Base-by-base conservation (phyloP, 208 protist species). In the Crithidia acanthocephali region DNA sequence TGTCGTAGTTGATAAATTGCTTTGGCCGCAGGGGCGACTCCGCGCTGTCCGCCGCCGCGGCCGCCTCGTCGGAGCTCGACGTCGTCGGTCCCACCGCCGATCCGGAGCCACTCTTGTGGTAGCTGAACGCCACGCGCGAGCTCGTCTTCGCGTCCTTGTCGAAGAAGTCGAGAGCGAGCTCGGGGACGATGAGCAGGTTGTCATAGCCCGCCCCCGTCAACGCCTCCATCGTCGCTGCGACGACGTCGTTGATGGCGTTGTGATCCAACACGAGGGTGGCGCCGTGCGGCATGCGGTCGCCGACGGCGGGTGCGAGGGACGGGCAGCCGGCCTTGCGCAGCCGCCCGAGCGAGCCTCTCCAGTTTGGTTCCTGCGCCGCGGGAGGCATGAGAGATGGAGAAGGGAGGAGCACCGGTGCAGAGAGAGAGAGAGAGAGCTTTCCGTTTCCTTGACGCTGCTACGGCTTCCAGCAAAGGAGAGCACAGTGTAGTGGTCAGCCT, bases 151-250 rank as follows among this genome's bases (percentile, higher is more conserved):
- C 60, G 35, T 78, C 55, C 6, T 20, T 9, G 45, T 80, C 74
- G 48, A 81, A 72, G 55, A 58, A 76, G 53, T 77, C 65, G 10
- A 78, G 52, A 10, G 42, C 69, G 16, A 84, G 57, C 67, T 80
- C 74, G 1, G 69, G 69, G 33, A 76, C 58, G 8, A 77, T 51
- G 2, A 73, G 27, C 0, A 13, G 10, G 55, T 71, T 80, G 3
- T 33, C 33, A 8, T 60, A 69, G 20, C 58, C 58, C 1, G 48
- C 60, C 28, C 65, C 51, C 2, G 68, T 72, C 13, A 84, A 51
- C 30, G 68, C 69, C 40, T 70, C 60, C 48, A 84, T 67, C 23
- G 69, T 66, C 2, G 66, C 57, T 0, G 56, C 56, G 20, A 53
- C 42, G 16, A 64, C 60, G 10, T 67, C 45, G 16, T 22, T 52